These are phyloP conservation scores for Yamadazyma siamensis DNA, from an alignment of 1,139 yeast species.

Conservation along the genomic window DNA sequence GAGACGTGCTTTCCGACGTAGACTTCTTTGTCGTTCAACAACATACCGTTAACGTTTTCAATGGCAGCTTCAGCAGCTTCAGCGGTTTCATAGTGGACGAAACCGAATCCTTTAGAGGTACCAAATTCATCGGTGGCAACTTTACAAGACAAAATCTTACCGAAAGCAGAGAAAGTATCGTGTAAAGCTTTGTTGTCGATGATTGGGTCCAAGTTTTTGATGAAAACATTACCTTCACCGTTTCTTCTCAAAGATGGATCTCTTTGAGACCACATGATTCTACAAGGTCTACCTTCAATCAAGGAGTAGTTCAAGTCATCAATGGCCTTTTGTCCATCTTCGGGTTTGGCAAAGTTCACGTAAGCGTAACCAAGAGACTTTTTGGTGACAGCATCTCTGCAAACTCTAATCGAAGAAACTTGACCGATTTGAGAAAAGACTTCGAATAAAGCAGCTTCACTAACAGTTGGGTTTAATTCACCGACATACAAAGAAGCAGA, in stretches of 20 bases:
- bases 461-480: constrained; percentile 88
- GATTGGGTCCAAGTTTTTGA: constrained; percentile 97
- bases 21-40: constrained; percentile 94
- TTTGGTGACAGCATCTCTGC: constrained; percentile 98
- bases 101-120: constrained; percentile 93
- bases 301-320: constrained; percentile 93
- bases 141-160: constrained; percentile 93
- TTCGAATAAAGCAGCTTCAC: constrained; percentile 94
- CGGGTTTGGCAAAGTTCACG: constrained; percentile 88
- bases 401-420: constrained; percentile 95
- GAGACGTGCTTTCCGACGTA: constrained; percentile 94
- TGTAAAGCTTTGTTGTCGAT: constrained; percentile 98
- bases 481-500: constrained; percentile 96
- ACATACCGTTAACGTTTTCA: constrained; percentile 98
- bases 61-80: constrained; percentile 95
- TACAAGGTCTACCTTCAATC: constrained; percentile 95
- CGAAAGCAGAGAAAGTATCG: constrained; percentile 97
- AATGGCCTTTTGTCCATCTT: constrained; percentile 92
- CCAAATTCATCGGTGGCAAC: constrained; percentile 95
- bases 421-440: constrained; percentile 93
- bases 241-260: constrained; percentile 95
- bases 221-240: constrained; percentile 96
- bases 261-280: constrained; percentile 99
- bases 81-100: constrained; percentile 92
- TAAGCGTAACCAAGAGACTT: constrained; percentile 98